Base-by-base conservation (phyloP, 2,329 filamentous ascomycete species). In the Pseudogymnoascus sp. region DNA sequence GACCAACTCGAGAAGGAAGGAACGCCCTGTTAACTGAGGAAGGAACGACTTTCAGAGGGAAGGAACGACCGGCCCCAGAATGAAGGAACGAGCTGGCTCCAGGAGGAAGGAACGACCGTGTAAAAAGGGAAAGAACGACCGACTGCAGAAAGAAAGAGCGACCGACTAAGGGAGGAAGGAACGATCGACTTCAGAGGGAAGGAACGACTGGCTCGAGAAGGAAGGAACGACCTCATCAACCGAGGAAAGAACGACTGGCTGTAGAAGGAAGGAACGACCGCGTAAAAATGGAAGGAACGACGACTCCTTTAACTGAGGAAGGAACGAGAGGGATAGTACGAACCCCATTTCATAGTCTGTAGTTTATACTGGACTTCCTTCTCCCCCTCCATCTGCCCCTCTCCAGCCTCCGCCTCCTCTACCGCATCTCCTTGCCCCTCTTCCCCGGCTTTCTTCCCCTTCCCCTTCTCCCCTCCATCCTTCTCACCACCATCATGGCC, bases 321-420 rank as follows among this genome's bases (percentile, higher is more conserved):
- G 3, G 38, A 40, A 40, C 7, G 38, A 40, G 16, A 40, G n/a
- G 3, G 38, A 18, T 18, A 4, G 38, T 42, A 69, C 70, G 47
- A 67, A 77, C 78, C 94, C 94, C 94, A 99, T 81, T 91, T 93
- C 90, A 97, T 97, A 1, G 86, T 82, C 73, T 97, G 92, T 7
- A 99, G 78, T 74, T 90, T 93, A 77, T 95, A 96, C 68, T 77
- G 85, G 8, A 80, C 80, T 64, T 77, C 50, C 47, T 33, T 16
- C 37, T 23, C 62, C 18, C 47, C 60, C 25, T 21, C 33, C 38
- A 11, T 50, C 61, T 33, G 62, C 59, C 12, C 67, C 67, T 28
- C 60, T 56, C 62, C 63, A 25, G 63, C 65, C 64, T 5, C 63
- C 47, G 2, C 37, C n/a, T 38, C 56, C 42, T 63, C 63, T 21